phyloP scores from a whole-genome alignment of 2,329 filamentous ascomycete genomes.

The Xylariaceae sp. region DNA sequence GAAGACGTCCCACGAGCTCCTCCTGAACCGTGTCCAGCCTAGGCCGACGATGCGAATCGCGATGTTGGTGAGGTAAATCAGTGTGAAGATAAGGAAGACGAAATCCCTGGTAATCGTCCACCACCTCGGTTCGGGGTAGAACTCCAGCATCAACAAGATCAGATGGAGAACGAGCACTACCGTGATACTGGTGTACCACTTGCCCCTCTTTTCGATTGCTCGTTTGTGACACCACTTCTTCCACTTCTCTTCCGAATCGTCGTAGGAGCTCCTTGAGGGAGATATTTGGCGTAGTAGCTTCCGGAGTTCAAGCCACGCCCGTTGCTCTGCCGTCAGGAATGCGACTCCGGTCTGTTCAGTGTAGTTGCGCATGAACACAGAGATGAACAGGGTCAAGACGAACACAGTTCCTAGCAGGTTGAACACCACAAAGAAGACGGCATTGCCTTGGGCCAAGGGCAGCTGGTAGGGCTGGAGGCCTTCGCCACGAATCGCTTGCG shows the following conservation, averaged over 20 bases:
- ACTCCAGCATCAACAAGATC: conserved; percentile 76
- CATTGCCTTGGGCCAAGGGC: conserved; percentile 71
- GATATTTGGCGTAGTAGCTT: conserved; percentile 90
- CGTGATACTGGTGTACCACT: conserved; percentile 82
- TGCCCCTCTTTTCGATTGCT: conserved; percentile 87
- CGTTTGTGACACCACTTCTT: conserved; percentile 92
- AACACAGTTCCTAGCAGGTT: conserved; percentile 95
- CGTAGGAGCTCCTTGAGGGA: conserved; percentile 84
- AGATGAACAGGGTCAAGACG: conserved; percentile 93
- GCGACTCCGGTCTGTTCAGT: conserved; percentile 97
- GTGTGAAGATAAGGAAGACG: conserved; percentile 72
- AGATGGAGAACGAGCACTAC: conserved; percentile 74
- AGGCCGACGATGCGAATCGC: conserved; percentile 78
- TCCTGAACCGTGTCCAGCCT: conserved; percentile 84
- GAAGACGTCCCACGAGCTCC: conserved; percentile 93
- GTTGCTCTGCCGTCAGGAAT: conserved; percentile 89
- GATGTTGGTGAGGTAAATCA: conserved; percentile 79
- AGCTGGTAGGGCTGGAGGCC: conserved; percentile 66
- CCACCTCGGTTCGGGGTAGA: conserved; percentile 61
- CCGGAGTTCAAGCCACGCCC: conserved; percentile 90
- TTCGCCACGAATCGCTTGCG: conserved; percentile 71
- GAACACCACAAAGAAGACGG: conserved; percentile 91
- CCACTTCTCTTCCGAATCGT: conserved; percentile 68
- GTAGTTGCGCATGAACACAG: conserved; percentile 99
- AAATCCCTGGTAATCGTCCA: conserved; percentile 68